A percentile compares a stretch with the other conserved stretches of the same genome.
These are phyloP conservation scores for Boletus reticulatus DNA, from an alignment of 768 basidiomycete genomes.

Conservation along the genomic window DNA sequence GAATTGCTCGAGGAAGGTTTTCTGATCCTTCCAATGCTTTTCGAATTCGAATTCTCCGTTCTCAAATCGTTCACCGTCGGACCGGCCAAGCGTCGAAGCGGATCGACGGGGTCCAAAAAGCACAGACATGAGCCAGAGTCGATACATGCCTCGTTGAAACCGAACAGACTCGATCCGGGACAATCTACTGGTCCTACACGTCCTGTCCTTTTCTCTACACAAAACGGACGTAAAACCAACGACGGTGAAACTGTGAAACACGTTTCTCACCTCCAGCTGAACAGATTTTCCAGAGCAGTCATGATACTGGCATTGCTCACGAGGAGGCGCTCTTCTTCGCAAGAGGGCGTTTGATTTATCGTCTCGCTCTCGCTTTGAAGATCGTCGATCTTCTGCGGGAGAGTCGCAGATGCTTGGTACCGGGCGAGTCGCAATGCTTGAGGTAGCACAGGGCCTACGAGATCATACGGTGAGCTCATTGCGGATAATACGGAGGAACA, in stretches of 20 bases:
- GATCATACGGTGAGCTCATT: conserved; percentile 10
- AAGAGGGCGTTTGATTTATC: conserved; percentile 15
- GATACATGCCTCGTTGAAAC: conserved; percentile 30
- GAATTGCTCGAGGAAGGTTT: conserved; percentile 1
- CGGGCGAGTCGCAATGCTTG: conserved; percentile 14
- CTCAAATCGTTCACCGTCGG: background rate
- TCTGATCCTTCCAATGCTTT: background rate
- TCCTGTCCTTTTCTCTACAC: conserved; percentile 30
- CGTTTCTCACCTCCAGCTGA: conserved; percentile 37
- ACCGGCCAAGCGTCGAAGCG: background rate
- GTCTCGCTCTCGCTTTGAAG: conserved; percentile 6
- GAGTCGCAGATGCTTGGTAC: background rate
- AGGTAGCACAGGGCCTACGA: conserved; percentile 30
- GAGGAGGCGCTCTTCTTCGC: conserved; percentile 25
- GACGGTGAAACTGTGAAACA: background rate
- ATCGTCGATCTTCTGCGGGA: background rate
- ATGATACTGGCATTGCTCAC: conserved; percentile 22
- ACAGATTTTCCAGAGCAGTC: conserved; percentile 33
- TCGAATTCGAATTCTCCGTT: background rate
- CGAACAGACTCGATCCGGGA: conserved; percentile 28
- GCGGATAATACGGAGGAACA: background rate
- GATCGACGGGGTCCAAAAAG: conserved; percentile 7
- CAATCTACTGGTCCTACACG: conserved; percentile 27
- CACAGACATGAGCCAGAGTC: conserved; percentile 24
- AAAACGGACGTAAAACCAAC: background rate